Percentiles rank a stretch among this genome's conserved stretches.
Evolutionary conservation across 768 basidiomycete genomes (phyloP).

Genomic region (Gymnopilus dilepis): DNA sequence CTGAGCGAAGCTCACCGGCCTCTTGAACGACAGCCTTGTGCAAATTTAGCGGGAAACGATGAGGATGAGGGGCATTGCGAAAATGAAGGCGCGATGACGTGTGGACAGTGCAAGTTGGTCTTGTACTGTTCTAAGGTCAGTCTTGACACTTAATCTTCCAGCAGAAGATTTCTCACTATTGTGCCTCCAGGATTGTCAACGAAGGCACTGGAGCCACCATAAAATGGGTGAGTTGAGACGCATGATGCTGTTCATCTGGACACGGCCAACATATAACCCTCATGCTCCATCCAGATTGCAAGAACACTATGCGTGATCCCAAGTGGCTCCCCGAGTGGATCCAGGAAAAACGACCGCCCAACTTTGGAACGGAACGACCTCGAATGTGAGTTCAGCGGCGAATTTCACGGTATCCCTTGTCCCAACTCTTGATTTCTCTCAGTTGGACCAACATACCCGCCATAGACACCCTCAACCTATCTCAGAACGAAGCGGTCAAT

Average conservation of each 20-base stretch:
- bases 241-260: neutral
- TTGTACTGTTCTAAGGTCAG: conserved; percentile 49
- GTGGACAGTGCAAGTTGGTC: conserved; percentile 41
- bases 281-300: conserved; percentile 31
- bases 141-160: no score
- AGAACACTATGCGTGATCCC: conserved; percentile 20
- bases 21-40: conserved; percentile 38
- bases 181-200: conserved; percentile 44
- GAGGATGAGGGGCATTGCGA: conserved; percentile 32
- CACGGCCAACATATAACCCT: neutral
- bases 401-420: no score
- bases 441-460: conserved; percentile 41
- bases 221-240: conserved; percentile 40
- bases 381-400: conserved; percentile 23
- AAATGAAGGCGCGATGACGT: conserved; percentile 35
- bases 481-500: conserved; percentile 33
- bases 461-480: conserved; percentile 32
- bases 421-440: no score
- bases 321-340: conserved; percentile 32
- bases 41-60: conserved; percentile 42
- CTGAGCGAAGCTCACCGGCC: neutral
- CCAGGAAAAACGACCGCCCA: conserved; percentile 24
- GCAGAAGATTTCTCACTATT: no score
- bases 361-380: conserved; percentile 23
- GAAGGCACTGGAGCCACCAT: conserved; percentile 44